These are phyloP conservation scores for Striga asiatica DNA, from an alignment of 257 asterid species.

Conservation along the genomic window DNA sequence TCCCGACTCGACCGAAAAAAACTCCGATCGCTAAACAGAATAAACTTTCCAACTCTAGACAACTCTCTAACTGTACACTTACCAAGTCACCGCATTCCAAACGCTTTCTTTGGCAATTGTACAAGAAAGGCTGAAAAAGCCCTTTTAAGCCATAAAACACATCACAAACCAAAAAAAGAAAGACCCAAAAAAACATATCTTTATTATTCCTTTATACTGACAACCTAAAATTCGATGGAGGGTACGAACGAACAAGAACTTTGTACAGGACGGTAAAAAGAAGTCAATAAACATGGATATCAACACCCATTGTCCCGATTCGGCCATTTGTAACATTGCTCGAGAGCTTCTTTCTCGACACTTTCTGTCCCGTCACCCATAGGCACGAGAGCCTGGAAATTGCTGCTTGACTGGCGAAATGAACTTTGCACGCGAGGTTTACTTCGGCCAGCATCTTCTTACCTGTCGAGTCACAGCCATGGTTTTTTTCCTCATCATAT, in stretches of 20 bases:
- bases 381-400: slow-evolving; percentile 56
- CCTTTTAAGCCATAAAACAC: slow-evolving; percentile 6
- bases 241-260: too few relatives aligned
- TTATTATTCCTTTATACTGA: slow-evolving; percentile 17
- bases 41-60: slow-evolving; percentile 5
- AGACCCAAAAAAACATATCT: slow-evolving; percentile 1
- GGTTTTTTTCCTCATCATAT: slow-evolving; percentile 50
- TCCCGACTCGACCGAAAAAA: slow-evolving; percentile 19
- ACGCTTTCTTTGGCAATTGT: slow-evolving; percentile 24
- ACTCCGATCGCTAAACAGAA: not conserved
- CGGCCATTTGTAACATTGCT: slow-evolving; percentile 21
- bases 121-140: slow-evolving; percentile 18
- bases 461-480: slow-evolving; percentile 2
- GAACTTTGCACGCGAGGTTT: slow-evolving; percentile 52
- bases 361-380: too few relatives aligned
- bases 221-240: too few relatives aligned
- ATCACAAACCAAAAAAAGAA: slow-evolving; percentile 5
- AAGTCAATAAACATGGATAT: slow-evolving; percentile 56
- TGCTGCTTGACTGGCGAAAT: slow-evolving; percentile 63
- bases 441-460: slow-evolving; percentile 29
- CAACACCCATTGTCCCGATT: slow-evolving; percentile 34
- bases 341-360: slow-evolving; percentile 37
- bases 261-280: too few relatives aligned
- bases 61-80: slow-evolving; percentile 29
- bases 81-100: slow-evolving; percentile 24